phyloP scores from a whole-genome alignment of 805 yeast species.

The Pichia exigua region DNA sequence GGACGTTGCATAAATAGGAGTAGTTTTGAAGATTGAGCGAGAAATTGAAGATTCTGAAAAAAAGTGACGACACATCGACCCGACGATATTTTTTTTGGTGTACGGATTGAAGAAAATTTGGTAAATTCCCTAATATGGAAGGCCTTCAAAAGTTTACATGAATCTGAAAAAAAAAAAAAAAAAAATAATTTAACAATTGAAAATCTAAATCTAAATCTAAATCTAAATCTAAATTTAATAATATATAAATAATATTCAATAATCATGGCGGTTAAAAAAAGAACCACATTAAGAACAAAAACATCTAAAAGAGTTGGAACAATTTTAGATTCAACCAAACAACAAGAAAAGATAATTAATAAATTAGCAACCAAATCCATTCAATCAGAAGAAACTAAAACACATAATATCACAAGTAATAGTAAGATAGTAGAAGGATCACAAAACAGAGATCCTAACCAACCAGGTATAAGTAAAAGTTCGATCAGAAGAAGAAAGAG shows the following conservation, averaged over 20 bases:
- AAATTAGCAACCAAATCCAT: conserved; percentile 9
- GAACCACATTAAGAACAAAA: conserved; percentile 38
- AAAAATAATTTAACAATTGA: background rate
- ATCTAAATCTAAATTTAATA: too few relatives aligned
- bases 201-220: too few relatives aligned
- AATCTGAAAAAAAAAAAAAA: conserved; percentile 1
- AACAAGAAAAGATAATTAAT: conserved; percentile 13
- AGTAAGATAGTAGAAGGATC: background rate
- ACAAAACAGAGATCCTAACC: conserved; percentile 21
- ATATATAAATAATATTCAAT: too few relatives aligned
- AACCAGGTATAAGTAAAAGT: conserved; percentile 54
- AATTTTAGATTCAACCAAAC: conserved; percentile 12
- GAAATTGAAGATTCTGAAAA: background rate
- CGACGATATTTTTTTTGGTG: background rate
- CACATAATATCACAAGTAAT: conserved; percentile 1
- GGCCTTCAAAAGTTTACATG: background rate
- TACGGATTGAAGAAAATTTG: background rate
- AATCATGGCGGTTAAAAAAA: conserved; percentile 36
- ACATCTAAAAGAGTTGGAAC: conserved; percentile 24
- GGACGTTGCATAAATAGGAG: background rate
- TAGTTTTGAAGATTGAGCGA: background rate
- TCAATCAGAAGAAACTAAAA: background rate
- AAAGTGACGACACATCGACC: background rate
- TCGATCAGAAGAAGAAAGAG: conserved; percentile 58
- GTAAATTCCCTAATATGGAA: background rate